These are phyloP conservation scores for Coemansia sp. DNA, from an alignment of 192 early-diverging fungal genomes.

Conservation along the genomic window DNA sequence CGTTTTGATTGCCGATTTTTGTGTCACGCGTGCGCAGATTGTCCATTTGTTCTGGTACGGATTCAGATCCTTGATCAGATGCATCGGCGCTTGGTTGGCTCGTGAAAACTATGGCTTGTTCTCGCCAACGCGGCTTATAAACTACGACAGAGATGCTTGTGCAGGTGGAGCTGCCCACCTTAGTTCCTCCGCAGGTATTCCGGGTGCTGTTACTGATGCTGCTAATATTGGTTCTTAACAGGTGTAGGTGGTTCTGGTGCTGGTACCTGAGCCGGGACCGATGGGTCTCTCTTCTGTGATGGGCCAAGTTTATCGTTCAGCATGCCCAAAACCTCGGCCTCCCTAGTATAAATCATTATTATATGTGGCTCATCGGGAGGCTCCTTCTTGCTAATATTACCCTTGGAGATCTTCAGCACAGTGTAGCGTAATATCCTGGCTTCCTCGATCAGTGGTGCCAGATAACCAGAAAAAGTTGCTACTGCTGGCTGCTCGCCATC, in stretches of 20 bases:
- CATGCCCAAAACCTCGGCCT: constrained; percentile 39
- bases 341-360: constrained; percentile 34
- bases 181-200: too few species aligned
- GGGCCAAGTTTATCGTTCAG: constrained; percentile 28
- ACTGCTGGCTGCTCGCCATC: constrained; percentile 45
- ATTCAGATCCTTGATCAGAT: constrained; percentile 72
- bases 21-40: constrained; percentile 85
- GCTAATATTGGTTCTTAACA: constrained; percentile 9
- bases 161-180: background rate
- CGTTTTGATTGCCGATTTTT: constrained; percentile 78
- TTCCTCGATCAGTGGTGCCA: constrained; percentile 32
- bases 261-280: background rate
- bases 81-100: constrained; percentile 31
- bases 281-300: background rate
- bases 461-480: constrained; percentile 32
- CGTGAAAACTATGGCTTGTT: constrained; percentile 25
- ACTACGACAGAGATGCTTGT: constrained; percentile 18
- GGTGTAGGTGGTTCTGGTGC: background rate
- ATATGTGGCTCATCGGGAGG: constrained; percentile 24
- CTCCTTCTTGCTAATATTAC: constrained; percentile 32
- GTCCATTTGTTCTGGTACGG: constrained; percentile 96
- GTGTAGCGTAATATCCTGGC: constrained; percentile 34
- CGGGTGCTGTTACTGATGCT: too few species aligned
- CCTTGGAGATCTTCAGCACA: constrained; percentile 35
- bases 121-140: constrained; percentile 43